A percentile compares a stretch with the other conserved stretches of the same genome.
Evolutionary conservation across 1,284 basidiomycete species (phyloP).

Genomic region (Naganishia albida): DNA sequence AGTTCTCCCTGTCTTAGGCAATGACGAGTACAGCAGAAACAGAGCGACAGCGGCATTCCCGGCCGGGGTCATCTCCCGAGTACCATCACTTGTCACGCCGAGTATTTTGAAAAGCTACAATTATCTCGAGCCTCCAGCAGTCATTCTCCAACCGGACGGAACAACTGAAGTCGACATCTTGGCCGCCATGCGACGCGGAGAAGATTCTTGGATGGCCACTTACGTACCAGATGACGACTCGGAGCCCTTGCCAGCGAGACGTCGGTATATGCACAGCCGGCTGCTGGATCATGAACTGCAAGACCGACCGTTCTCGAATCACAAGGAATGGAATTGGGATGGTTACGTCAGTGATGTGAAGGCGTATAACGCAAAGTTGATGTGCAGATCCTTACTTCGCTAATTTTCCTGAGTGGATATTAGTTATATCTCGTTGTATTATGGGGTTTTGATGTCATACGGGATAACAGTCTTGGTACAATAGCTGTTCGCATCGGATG

Average conservation of each 20-base stretch:
- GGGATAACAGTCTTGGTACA: too few relatives aligned
- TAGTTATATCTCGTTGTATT: too few relatives aligned
- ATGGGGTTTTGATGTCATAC: too few relatives aligned
- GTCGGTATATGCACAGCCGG: not conserved
- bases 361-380: conserved; percentile 23
- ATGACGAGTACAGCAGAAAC: conserved; percentile 1
- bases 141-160: conserved; percentile 11
- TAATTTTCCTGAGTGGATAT: not conserved
- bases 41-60: conserved; percentile 21
- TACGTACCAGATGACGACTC: not conserved
- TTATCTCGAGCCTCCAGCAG: conserved; percentile 13
- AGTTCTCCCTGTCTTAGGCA: conserved; percentile 5
- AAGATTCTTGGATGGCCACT: conserved; percentile 7
- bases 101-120: conserved; percentile 7
- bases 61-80: conserved; percentile 12
- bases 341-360: not conserved
- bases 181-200: conserved; percentile 17
- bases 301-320: not conserved
- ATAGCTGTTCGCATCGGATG: too few relatives aligned
- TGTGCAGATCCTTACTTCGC: conserved; percentile 14
- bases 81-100: conserved; percentile 17
- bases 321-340: conserved; percentile 3
- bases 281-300: not conserved
- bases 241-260: not conserved
- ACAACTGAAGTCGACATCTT: conserved; percentile 7